Evolutionary conservation across 441 rosid species (phyloP), one percentile per base, ranked within the genome.

Genomic region (Aquilaria agallochum): DNA sequence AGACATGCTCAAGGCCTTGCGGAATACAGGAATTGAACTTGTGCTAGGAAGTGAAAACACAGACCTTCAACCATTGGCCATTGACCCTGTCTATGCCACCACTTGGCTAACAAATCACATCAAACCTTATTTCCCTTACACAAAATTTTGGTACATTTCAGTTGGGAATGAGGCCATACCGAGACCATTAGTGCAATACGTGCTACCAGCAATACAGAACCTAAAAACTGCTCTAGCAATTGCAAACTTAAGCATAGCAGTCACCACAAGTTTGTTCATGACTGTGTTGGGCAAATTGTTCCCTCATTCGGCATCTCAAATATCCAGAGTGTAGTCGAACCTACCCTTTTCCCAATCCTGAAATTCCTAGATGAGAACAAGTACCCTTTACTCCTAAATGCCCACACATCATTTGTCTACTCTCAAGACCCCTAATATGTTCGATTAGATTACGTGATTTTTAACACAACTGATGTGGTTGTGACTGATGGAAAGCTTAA

Each of bases 121-220:
- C 0, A 33, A 4, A 4, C 68, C 68, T 0, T 72, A 34, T 49
- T 53, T 54, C 0, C 3, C 20, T 4, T 27, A 40, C 13, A 33
- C 70, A 0, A 40, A 2, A 0, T 59, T 76, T 54, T 8, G 50
- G 11, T 66, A 47, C 46, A 58, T 76, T 2, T 5, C 65, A 0
- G 59, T 53, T 0, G 80, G 76, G 2, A 69, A 69, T 11, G 72
- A 72, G 50, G 53, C 59, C 31, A 66, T 68, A 34, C 66, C 56
- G 2, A 5, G 68, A 9, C 53, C 44, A 14, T 49, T 50, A 13
- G 56, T 27, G 0, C 14, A 11, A 7, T 32, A 58, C 6, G 50
- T 72, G 30, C 11, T 58, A 11, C 62, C 62, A 1, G 72, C 67
- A 32, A 72, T 72, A 68, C n/a, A 10, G 5, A 67, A 59, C 48